These are phyloP conservation scores for Cynara cardunculus DNA, from an alignment of 129 eudicot genomes.

Conservation along the genomic window DNA sequence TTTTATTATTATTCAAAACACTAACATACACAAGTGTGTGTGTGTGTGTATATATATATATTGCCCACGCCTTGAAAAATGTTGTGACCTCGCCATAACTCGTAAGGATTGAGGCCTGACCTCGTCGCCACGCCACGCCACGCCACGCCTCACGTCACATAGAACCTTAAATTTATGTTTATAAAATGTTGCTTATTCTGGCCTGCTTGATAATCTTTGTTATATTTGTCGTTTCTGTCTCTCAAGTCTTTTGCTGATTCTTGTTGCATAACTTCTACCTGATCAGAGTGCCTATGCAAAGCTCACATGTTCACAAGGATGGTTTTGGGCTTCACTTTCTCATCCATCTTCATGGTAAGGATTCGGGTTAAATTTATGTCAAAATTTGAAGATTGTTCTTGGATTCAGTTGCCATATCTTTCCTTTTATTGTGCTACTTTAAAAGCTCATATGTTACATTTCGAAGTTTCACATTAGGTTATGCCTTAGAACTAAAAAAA, in stretches of 20 bases:
- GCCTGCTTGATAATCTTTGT: background rate
- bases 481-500: background rate
- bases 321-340: constrained; percentile 77
- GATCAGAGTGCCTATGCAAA: constrained; percentile 66
- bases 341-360: constrained; percentile 74
- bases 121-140: too few relatives aligned
- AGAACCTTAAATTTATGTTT: too few relatives aligned
- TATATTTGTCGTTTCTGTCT: background rate
- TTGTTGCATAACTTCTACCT: background rate
- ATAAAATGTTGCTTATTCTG: too few relatives aligned
- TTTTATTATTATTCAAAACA: too few relatives aligned
- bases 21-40: too few relatives aligned
- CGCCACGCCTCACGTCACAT: too few relatives aligned
- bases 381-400: background rate
- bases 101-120: too few relatives aligned
- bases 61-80: too few relatives aligned
- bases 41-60: too few relatives aligned
- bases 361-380: background rate
- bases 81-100: too few relatives aligned
- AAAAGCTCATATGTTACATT: background rate
- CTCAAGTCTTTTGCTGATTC: constrained; percentile 6
- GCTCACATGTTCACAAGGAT: constrained; percentile 80
- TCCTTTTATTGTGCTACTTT: background rate
- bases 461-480: background rate
- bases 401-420: background rate